These are phyloP conservation scores for Leccinum variabile DNA, from an alignment of 1,284 basidiomycete genomes.

Conservation along the genomic window DNA sequence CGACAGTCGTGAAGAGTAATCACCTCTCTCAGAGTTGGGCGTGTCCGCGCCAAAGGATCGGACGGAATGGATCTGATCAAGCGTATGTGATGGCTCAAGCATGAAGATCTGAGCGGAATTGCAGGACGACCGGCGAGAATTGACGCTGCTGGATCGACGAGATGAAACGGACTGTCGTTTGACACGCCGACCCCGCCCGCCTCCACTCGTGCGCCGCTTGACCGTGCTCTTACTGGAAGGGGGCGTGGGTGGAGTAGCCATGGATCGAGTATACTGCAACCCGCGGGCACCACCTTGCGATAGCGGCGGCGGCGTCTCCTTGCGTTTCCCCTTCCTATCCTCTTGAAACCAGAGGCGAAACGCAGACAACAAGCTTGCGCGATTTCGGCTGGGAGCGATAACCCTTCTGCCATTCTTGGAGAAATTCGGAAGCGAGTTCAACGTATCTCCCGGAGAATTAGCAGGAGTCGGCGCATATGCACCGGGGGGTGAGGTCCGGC, in stretches of 20 bases:
- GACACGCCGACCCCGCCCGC: conserved; percentile 49
- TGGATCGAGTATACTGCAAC: conserved; percentile 30
- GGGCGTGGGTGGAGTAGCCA: conserved; percentile 24
- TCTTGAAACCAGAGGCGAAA: conserved; percentile 82
- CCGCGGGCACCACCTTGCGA: conserved; percentile 32
- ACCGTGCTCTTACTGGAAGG: conserved; percentile 38
- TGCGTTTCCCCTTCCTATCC: conserved; percentile 74
- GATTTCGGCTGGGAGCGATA: conserved; percentile 46
- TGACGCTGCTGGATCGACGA: conserved; percentile 78
- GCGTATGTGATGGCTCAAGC: conserved; percentile 53
- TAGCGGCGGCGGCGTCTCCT: conserved; percentile 40
- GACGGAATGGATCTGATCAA: conserved; percentile 53
- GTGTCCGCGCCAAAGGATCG: conserved; percentile 72
- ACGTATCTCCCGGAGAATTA: conserved; percentile 53
- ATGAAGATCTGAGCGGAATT: conserved; percentile 61
- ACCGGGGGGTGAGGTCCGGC: conserved; percentile 40
- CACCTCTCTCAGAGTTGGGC: conserved; percentile 77
- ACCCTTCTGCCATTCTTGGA: conserved; percentile 38
- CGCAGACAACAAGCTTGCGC: conserved; percentile 69
- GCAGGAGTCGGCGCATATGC: conserved; percentile 46
- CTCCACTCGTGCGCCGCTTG: conserved; percentile 49
- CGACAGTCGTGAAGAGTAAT: conserved; percentile 69
- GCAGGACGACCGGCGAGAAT: conserved; percentile 71
- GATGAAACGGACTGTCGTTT: conserved; percentile 70
- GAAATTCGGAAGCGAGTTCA: conserved; percentile 57